phyloP scores from a whole-genome alignment of 257 asterid genomes.

The Leonotis leonurus region DNA sequence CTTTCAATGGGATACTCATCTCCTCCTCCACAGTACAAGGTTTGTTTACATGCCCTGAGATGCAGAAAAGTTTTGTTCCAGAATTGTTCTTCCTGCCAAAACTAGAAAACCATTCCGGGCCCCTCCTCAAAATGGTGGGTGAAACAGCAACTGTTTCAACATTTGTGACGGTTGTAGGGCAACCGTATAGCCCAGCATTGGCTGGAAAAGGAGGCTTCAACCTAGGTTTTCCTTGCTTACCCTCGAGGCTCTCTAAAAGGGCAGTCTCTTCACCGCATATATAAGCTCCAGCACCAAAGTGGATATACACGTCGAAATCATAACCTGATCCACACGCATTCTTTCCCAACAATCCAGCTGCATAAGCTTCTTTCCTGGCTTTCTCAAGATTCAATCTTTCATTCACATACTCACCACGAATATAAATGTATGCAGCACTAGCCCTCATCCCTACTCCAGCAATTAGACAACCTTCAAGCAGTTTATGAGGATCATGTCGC shows the following conservation, averaged over 20 bases:
- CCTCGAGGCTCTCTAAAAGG: conserved; percentile 98
- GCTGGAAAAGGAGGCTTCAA: conserved; percentile 99
- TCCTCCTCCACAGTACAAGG: conserved; percentile 99
- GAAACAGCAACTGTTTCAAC: conserved; percentile 99
- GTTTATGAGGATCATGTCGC: conserved; percentile 99
- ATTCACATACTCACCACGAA: conserved; percentile 95
- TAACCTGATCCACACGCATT: conserved; percentile 98
- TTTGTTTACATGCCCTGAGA: conserved; percentile 97
- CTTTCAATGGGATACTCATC: conserved; percentile 92
- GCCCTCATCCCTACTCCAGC: conserved; percentile 99
- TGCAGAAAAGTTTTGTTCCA: conserved; percentile 85
- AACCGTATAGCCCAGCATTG: conserved; percentile 90
- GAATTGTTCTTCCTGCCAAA: conserved; percentile 95
- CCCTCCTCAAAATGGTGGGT: conserved; percentile 93
- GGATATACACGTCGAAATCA: conserved; percentile 92
- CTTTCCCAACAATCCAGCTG: conserved; percentile 80
- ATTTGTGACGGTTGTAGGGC: conserved; percentile 95
- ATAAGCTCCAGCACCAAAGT: conserved; percentile 96
- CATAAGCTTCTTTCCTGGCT: conserved; percentile 93
- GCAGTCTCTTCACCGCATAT: conserved; percentile 99
- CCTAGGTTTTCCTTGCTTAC: conserved; percentile 97
- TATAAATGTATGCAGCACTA: conserved; percentile 86
- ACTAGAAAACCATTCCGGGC: conserved; percentile 97
- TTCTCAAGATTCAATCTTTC: conserved; percentile 78
- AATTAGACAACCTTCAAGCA: conserved; percentile 90